Evolutionary conservation across 116 monocot species (phyloP).

Genomic region (Zostera marina): DNA sequence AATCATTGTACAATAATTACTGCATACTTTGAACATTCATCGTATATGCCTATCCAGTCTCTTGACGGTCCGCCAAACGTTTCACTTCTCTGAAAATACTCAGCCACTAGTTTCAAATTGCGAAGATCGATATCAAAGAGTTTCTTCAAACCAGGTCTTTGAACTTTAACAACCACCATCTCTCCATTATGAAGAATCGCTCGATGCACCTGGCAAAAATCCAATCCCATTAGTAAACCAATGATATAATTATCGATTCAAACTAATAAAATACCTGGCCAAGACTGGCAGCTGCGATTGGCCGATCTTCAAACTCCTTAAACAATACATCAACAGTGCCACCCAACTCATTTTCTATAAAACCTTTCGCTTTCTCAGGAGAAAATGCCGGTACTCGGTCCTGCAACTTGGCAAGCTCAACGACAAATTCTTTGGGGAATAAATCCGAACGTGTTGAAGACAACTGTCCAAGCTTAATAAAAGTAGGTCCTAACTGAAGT

Average conservation of each 20-base stretch:
- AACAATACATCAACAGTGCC: conserved; percentile 47
- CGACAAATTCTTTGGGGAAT: conserved; percentile 79
- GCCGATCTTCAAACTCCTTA: conserved; percentile 72
- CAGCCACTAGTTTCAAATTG: conserved; percentile 80
- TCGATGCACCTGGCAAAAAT: conserved; percentile 58
- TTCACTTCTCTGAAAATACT: conserved; percentile 92
- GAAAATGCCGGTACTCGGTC: conserved; percentile 98
- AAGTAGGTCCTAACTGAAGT: conserved; percentile 83
- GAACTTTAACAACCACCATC: conserved; percentile 80
- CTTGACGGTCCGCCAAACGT: conserved; percentile 80
- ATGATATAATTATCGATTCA: background rate
- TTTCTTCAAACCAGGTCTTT: conserved; percentile 82
- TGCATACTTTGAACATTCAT: conserved; percentile 84
- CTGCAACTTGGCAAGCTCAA: conserved; percentile 94
- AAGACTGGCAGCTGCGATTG: conserved; percentile 97
- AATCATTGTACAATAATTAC: background rate
- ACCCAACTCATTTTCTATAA: conserved; percentile 62
- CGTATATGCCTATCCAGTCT: conserved; percentile 89
- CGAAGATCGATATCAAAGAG: conserved; percentile 98
- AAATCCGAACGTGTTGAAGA: conserved; percentile 93
- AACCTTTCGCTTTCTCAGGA: conserved; percentile 57
- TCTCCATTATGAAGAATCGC: conserved; percentile 87
- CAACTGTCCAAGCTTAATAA: conserved; percentile 89
- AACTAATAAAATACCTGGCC: conserved; percentile 58
- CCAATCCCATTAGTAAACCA: conserved; percentile 5